These are phyloP conservation scores for Crucibulum laeve DNA, from an alignment of 768 basidiomycete genomes.

Conservation along the genomic window DNA sequence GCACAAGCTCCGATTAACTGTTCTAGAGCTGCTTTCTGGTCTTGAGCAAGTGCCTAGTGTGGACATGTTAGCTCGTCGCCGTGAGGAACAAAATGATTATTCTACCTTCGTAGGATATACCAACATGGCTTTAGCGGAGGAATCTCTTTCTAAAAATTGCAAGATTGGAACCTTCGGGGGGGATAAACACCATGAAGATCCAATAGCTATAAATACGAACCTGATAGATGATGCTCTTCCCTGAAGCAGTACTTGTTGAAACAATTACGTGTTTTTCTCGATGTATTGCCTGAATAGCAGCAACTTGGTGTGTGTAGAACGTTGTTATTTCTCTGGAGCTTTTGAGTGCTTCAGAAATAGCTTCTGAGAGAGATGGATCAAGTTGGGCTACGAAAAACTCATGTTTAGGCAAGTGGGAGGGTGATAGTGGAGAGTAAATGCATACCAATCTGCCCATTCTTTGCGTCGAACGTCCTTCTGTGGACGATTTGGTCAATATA, in stretches of 20 bases:
- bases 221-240: constrained; percentile 87
- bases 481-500: constrained; percentile 68
- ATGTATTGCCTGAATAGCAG: constrained; percentile 62
- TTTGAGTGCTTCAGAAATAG: constrained; percentile 50
- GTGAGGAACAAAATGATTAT: not conserved
- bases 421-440: constrained; percentile 1
- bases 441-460: constrained; percentile 48
- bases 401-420: constrained; percentile 1
- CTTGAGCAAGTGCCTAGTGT: constrained; percentile 79
- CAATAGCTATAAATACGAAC: constrained; percentile 24
- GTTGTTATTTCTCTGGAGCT: constrained; percentile 55
- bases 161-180: constrained; percentile 62
- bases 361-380: constrained; percentile 52
- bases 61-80: too few relatives aligned
- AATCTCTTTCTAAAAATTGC: constrained; percentile 57
- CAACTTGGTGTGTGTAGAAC: constrained; percentile 69
- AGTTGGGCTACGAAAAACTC: constrained; percentile 32
- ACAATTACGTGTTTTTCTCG: constrained; percentile 72
- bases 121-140: constrained; percentile 66
- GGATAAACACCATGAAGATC: not conserved
- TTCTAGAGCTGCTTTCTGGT: constrained; percentile 70
- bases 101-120: constrained; percentile 85
- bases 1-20: constrained; percentile 58
- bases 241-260: constrained; percentile 87
- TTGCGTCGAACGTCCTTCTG: constrained; percentile 48